A percentile compares a stretch with the other conserved stretches of the same genome.
phyloP scores from a whole-genome alignment of 2,329 filamentous ascomycete species.

The Metarhizium sp. region DNA sequence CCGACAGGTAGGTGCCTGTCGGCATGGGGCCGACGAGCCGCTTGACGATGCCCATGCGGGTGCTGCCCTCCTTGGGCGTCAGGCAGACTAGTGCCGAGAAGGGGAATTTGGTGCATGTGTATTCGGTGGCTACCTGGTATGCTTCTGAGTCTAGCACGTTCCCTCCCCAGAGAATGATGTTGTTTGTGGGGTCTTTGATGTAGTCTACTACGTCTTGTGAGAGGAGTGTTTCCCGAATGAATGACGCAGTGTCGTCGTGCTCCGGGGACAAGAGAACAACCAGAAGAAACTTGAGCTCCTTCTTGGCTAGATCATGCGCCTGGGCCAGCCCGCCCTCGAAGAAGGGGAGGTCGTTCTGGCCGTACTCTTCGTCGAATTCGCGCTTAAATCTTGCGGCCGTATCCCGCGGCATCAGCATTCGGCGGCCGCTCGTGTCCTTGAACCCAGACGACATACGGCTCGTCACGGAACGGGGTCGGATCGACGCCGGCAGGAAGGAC shows the following conservation, averaged over 20 bases:
- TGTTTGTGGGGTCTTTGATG: slow-evolving; percentile 64
- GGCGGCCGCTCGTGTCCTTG: slow-evolving; percentile 57
- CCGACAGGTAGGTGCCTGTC: slow-evolving; percentile 61
- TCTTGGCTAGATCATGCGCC: slow-evolving; percentile 81
- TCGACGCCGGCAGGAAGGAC: slow-evolving; percentile 64
- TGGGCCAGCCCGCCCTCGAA: slow-evolving; percentile 86
- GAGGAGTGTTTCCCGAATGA: slow-evolving; percentile 74
- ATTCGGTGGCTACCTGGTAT: slow-evolving; percentile 81
- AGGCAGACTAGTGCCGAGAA: slow-evolving; percentile 81
- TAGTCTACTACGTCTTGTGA: slow-evolving; percentile 64
- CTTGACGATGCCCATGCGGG: slow-evolving; percentile 83
- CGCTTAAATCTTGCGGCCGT: slow-evolving; percentile 81
- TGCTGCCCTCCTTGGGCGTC: slow-evolving; percentile 73
- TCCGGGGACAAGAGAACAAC: slow-evolving; percentile 83
- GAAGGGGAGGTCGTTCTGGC: slow-evolving; percentile 61
- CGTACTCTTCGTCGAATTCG: slow-evolving; percentile 93
- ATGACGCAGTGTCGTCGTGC: slow-evolving; percentile 82
- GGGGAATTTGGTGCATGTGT: slow-evolving; percentile 86
- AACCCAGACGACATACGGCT: slow-evolving; percentile 42
- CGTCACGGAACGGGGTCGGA: slow-evolving; percentile 45
- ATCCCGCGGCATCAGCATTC: slow-evolving; percentile 74
- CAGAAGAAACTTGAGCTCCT: slow-evolving; percentile 84
- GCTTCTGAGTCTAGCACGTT: slow-evolving; percentile 90
- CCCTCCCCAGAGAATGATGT: slow-evolving; percentile 84
- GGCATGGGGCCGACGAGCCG: slow-evolving; percentile 66